Conservation (phyloP, 106 monocot species). For the Allium cepa region DNA sequence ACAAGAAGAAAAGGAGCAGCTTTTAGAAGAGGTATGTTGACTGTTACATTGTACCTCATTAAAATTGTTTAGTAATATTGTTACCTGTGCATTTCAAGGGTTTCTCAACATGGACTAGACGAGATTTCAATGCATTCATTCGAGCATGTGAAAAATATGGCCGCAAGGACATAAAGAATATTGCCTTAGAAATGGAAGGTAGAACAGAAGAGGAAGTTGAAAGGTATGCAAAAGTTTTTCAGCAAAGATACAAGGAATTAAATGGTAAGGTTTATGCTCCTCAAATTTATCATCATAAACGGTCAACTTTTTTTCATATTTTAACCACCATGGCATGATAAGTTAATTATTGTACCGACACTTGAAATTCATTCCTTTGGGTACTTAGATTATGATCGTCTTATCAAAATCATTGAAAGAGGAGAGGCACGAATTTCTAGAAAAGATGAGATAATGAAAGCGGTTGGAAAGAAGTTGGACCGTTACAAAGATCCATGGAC, state of each 20-base stretch:
- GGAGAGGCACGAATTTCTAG: constrained; percentile 77
- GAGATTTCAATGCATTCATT: constrained; percentile 71
- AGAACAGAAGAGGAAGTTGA: constrained; percentile 71
- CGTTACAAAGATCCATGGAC: constrained; percentile 84
- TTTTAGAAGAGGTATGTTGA: constrained; percentile 55
- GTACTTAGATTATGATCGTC: constrained; percentile 59
- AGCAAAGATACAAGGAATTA: constrained; percentile 70
- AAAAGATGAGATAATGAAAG: constrained; percentile 87
- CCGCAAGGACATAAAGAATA: constrained; percentile 69
- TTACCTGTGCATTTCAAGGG: constrained; percentile 22
- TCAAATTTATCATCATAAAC: too few species aligned
- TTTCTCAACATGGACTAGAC: constrained; percentile 72
- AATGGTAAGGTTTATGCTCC: constrained; percentile 27
- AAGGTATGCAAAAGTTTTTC: constrained; percentile 66
- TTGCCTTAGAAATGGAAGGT: constrained; percentile 70
- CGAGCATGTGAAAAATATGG: constrained; percentile 82
- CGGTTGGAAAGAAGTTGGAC: constrained; percentile 70
- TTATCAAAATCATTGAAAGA: constrained; percentile 78
- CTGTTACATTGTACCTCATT: neutral
- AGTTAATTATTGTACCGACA: too few species aligned
- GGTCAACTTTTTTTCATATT: neutral
- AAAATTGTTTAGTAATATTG: neutral
- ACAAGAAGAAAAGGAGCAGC: constrained; percentile 54
- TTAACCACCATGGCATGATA: too few species aligned
- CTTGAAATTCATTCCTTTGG: neutral